Percentiles rank a stretch among this genome's conserved stretches.
Conservation (phyloP, 139 green algal genomes). For the Raphidocelis subcapitata region DNA sequence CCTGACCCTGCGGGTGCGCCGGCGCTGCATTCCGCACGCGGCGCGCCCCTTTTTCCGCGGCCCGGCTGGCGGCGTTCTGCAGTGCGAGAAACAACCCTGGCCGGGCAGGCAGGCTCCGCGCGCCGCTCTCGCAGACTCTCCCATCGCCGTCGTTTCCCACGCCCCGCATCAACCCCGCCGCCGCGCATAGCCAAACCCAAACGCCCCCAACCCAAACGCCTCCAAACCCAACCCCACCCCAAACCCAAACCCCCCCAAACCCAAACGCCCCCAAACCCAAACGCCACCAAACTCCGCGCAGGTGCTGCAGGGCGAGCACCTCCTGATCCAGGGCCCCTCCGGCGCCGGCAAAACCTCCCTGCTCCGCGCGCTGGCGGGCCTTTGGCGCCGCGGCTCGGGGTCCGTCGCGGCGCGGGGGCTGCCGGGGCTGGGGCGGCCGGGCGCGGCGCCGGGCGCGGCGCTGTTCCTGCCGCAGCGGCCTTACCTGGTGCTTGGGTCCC, state of each 20-base stretch:
- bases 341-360: slow-evolving; percentile 92
- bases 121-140: too few relatives aligned
- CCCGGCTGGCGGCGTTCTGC: too few relatives aligned
- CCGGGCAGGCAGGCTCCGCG: too few relatives aligned
- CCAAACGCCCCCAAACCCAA: neutral
- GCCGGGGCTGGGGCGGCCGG: slow-evolving; percentile 29
- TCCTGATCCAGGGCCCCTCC: slow-evolving; percentile 90
- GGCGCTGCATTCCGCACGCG: too few relatives aligned
- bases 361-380: slow-evolving; percentile 85
- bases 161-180: too few relatives aligned
- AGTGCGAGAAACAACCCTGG: too few relatives aligned
- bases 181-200: too few relatives aligned
- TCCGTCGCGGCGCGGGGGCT: slow-evolving; percentile 50
- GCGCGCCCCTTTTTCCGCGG: too few relatives aligned
- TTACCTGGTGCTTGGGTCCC: slow-evolving; percentile 94
- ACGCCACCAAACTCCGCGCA: too few relatives aligned
- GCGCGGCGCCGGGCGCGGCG: slow-evolving; percentile 27
- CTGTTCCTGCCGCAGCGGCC: slow-evolving; percentile 93
- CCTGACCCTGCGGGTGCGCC: slow-evolving; percentile 58
- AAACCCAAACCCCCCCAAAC: neutral
- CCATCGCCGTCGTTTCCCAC: too few relatives aligned
- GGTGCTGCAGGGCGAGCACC: slow-evolving; percentile 49
- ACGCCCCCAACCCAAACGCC: too few relatives aligned
- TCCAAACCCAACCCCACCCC: neutral
- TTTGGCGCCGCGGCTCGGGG: slow-evolving; percentile 81